Base-by-base conservation (phyloP, 768 basidiomycete species). In the Pisolithus marmoratus region DNA sequence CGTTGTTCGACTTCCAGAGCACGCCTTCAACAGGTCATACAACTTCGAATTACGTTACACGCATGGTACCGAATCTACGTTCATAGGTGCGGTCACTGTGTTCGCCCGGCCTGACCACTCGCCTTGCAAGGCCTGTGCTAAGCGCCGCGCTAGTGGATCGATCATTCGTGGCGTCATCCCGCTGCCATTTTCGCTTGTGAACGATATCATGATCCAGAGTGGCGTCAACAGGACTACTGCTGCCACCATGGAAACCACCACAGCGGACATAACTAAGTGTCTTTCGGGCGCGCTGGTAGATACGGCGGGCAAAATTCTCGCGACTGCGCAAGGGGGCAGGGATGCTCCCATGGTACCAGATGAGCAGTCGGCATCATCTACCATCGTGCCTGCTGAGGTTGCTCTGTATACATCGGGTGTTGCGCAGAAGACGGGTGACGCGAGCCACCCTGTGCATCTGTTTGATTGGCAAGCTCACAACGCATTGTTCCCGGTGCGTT, bases 81-180 rank as follows among this genome's bases (percentile, higher is more conserved):
- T 60, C 15, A 40, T 66, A 2, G 64, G 66, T 15, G 51, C 41
- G 26, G 41, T 60, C 37, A 45, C 61, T 4, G 64, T 66, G 17
- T 68, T 66, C 29, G 49, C 60, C 15, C 55, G 64, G n/a, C 50
- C 59, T 20, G 57, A 57, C 48, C 52, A 48, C 23, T 59, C 66
- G 0, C 56, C 64, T 6, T 68, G 64, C 49, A 56, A 54, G 23
- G 64, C 64, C 20, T 68, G 64, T 43, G 54, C 51, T 17, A n/a
- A 38, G 9, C 59, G 64, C n/a, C 61, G 64, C 17, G 48, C 46
- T 12, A 41, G 38, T 0, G 54, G 51, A 17, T 46, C 64, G 0
- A 4, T 66, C 6, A 27, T 66, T 27, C 59, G 55, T 23, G 64
- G 66, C 3, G 51, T 61, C 23, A 68, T 66, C 49, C 53, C 54